Base-by-base conservation (phyloP, 1,139 yeast species). In the Debaryomyces singareniensis region DNA sequence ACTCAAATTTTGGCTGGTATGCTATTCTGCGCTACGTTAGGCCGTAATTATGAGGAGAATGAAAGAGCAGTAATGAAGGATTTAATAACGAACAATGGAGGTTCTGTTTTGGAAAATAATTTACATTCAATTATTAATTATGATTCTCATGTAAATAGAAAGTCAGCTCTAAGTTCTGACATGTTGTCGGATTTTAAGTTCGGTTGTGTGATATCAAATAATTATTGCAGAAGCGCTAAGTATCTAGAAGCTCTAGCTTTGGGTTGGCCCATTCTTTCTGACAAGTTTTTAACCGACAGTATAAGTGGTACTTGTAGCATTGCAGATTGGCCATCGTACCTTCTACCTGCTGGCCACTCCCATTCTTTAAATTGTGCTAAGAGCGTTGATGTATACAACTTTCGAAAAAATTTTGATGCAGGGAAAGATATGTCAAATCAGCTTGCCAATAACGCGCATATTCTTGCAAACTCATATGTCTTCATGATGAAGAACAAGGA, bases 211-310 rank as follows among this genome's bases (percentile, higher is more conserved):
- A 52, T 86, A 1, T 68, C 94, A 0, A 67, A 68, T 25, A 66
- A 62, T 13, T 66, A 68, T 39, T 65, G 74, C 20, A 63, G 95
- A 26, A 83, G 86, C 33, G 70, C 80, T 13, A 86, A 86, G 47
- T 89, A 82, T 47, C 53, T 87, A n/a, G 94, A 86, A 47, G 77
- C 84, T 1, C 55, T 87, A n/a, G 86, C 94, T 0, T 51, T 87
- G 26, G 93, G 94, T 2, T 86, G 95, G 95, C 97, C 97, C 1
- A 71, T 86, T 13, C 47, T 89, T 20, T 76, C 85, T 3, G 70
- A 71, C 37, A 51, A 58, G 10, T 87, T 71, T 42, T 61, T 89
- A 6, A 52, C 56, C n/a, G 81, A 78, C 38, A 69, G 82, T 34
- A 44, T 72, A 1, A 40, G 43, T 3, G 49, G 53, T 24, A 32